These are phyloP conservation scores for Pichia insulana DNA, from an alignment of 805 yeast species.

Conservation along the genomic window DNA sequence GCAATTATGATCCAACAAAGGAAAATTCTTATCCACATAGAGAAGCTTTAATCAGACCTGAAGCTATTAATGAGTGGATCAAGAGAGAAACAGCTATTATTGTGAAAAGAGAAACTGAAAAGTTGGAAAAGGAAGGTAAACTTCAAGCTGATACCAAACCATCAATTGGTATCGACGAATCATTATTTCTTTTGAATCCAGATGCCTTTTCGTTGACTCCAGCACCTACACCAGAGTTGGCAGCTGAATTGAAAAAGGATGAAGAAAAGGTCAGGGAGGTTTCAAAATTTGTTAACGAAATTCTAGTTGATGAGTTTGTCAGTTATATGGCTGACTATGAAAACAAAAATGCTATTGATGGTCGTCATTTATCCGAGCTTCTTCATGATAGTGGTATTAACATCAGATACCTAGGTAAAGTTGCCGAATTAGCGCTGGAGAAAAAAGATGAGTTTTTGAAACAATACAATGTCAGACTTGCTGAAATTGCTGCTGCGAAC, in stretches of 20 bases:
- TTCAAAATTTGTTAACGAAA: constrained; percentile 50
- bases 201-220: constrained; percentile 55
- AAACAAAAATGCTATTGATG: constrained; percentile 65
- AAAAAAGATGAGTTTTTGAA: constrained; percentile 18
- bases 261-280: constrained; percentile 59
- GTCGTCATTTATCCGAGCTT: constrained; percentile 56
- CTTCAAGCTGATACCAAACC: constrained; percentile 33
- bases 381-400: constrained; percentile 82
- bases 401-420: constrained; percentile 72
- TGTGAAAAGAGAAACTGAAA: constrained; percentile 42
- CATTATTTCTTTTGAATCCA: constrained; percentile 60
- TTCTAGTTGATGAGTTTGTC: constrained; percentile 56
- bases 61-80: constrained; percentile 91
- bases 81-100: constrained; percentile 50
- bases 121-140: constrained; percentile 26
- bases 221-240: constrained; percentile 30
- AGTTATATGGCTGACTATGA: constrained; percentile 43
- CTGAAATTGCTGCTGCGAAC: constrained; percentile 27
- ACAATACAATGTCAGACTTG: constrained; percentile 17
- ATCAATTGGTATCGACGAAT: constrained; percentile 43
- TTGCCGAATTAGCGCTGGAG: constrained; percentile 31
- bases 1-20: constrained; percentile 35
- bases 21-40: constrained; percentile 72
- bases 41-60: constrained; percentile 71
- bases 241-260: constrained; percentile 37